These are phyloP conservation scores for Infundibulicybe gibba DNA, from an alignment of 768 basidiomycete species.

Conservation along the genomic window DNA sequence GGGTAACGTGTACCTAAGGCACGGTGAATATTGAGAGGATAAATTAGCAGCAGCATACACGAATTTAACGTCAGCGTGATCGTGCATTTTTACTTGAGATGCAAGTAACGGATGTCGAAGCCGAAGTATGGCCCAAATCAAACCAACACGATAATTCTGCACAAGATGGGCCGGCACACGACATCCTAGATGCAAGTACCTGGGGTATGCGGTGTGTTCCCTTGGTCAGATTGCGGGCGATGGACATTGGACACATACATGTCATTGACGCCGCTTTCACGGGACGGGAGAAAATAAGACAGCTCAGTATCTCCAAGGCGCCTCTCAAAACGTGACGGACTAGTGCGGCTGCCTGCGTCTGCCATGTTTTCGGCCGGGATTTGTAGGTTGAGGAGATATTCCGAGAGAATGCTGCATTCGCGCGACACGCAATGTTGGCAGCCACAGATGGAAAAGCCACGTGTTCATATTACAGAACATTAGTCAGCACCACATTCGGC, in stretches of 20 bases:
- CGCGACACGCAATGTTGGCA: no score
- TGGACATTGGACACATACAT: no score
- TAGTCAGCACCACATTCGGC: no score
- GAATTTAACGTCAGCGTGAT: conserved; percentile 64
- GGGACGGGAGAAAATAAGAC: conserved; percentile 76
- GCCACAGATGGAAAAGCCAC: no score
- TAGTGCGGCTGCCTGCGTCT: no score
- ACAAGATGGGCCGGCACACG: conserved; percentile 40
- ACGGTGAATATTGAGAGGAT: no score
- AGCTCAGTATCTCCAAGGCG: conserved; percentile 70
- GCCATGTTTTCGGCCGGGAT: no score
- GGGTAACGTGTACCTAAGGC: conserved; percentile 47
- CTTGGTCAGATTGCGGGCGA: no score
- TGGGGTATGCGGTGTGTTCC: conserved; percentile 28
- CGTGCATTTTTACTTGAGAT: conserved; percentile 53
- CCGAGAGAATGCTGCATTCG: no score
- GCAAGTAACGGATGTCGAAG: conserved; percentile 71
- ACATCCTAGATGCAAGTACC: conserved; percentile 80
- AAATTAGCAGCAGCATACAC: conserved; percentile 40
- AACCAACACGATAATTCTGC: conserved; percentile 40
- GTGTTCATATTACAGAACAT: no score
- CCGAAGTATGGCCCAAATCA: conserved; percentile 73
- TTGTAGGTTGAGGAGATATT: no score
- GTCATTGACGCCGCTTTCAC: conserved; percentile 83
- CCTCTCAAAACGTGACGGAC: conserved; percentile 34